A percentile compares a stretch with the other conserved stretches of the same genome.
Evolutionary conservation across 164 flowering plant species (phyloP).

Genomic region (Cinnamomum micranthum): DNA sequence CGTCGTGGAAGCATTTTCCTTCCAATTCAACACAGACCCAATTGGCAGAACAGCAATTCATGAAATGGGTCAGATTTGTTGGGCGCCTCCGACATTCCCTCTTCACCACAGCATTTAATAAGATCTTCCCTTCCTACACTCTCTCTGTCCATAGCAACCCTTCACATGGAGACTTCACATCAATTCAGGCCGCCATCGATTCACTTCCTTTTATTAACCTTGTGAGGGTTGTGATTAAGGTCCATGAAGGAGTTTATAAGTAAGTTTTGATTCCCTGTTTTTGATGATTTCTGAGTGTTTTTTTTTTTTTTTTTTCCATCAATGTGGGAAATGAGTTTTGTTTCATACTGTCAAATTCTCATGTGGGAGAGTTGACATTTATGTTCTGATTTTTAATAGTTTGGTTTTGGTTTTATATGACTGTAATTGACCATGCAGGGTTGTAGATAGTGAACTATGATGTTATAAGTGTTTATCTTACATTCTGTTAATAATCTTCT

Average conservation of each 20-base stretch:
- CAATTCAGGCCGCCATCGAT: slow-evolving; percentile 87
- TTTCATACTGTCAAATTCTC: not conserved
- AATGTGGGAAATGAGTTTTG: not conserved
- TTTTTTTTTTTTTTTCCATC: not conserved
- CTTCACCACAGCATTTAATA: slow-evolving; percentile 66
- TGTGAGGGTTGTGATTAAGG: slow-evolving; percentile 77
- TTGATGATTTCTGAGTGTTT: not conserved
- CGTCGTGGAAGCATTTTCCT: slow-evolving; percentile 17
- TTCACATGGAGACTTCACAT: slow-evolving; percentile 64
- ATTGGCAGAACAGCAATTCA: slow-evolving; percentile 69
- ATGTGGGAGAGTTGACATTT: not conserved
- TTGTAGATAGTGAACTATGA: too few relatives aligned
- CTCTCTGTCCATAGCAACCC: slow-evolving; percentile 63
- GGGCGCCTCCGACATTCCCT: slow-evolving; percentile 74
- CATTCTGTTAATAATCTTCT: not conserved
- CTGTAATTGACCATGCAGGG: not conserved
- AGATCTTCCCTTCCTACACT: slow-evolving; percentile 74
- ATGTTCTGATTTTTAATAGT: not conserved
- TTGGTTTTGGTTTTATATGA: not conserved
- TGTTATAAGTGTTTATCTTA: too few relatives aligned
- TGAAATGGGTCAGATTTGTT: slow-evolving; percentile 92
- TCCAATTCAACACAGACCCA: slow-evolving; percentile 46
- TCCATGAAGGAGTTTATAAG: slow-evolving; percentile 89
- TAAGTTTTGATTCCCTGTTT: slow-evolving; percentile 31
- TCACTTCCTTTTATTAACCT: slow-evolving; percentile 82